Evolutionary conservation across 2,329 filamentous ascomycete species (phyloP), one percentile per base, ranked within the genome.

Genomic region (Fusarium mexicanum): DNA sequence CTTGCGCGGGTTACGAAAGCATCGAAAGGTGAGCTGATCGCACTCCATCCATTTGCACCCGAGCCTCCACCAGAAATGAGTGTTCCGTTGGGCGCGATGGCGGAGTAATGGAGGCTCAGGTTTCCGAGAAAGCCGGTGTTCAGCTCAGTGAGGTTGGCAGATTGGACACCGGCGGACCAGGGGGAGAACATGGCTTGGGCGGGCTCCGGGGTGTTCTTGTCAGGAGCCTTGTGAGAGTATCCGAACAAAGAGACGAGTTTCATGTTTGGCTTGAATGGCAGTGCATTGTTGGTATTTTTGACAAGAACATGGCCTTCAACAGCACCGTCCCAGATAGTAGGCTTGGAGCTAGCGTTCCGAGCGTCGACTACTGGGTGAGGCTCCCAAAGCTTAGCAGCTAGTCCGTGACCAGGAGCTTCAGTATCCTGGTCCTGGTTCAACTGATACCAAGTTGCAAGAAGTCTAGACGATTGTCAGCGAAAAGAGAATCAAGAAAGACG

Each of bases 291-390:
- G 4, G 26, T 47, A 37, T 70, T 70, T n/a, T 70, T 70, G 2
- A 70, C 67, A 1, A 70, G 43, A 17, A 70, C 67, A 4, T 70
- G 66, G 11, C 66, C 67, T 10, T 70, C 67, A 0, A 70, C 61
- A 0, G 67, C 67, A 1, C 67, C 66, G 0, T 70, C 57, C 48
- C 64, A 69, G 1, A 69, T 33, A 2, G 67, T 70, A 9, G 37
- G 18, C 11, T 46, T 69, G 12, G 59, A 33, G 5, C 66, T 70
- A 0, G 29, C 37, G 6, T 70, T 69, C 0, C 67, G 51, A 18
- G 66, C 67, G 9, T 70, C 67, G 5, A 70, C 67, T 5, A 65
- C 18, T 0, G 46, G 66, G 12, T 70, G 67, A 11, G 67, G 67
- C 0, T 13, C n/a, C 9, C 31, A 40, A 16, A 69, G 66, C 5